These are phyloP conservation scores for Vigna unguiculata DNA, from an alignment of 306 rosid species.

Conservation along the genomic window DNA sequence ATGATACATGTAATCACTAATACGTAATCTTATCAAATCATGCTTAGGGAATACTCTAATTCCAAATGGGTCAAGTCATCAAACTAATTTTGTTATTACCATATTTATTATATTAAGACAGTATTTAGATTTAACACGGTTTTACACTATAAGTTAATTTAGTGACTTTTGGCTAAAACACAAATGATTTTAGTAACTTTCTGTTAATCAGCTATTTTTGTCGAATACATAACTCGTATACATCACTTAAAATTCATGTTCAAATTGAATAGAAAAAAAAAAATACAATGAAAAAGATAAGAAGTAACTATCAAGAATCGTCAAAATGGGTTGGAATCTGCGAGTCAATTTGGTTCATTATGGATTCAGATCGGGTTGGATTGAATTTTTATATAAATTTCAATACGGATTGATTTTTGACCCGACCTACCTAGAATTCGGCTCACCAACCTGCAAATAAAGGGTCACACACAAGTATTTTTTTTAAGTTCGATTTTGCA, in stretches of 20 bases:
- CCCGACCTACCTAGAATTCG: no score
- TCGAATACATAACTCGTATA: no score
- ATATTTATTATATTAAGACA: neutral
- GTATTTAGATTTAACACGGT: neutral
- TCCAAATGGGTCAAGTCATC: neutral
- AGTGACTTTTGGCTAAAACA: neutral
- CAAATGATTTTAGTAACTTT: neutral
- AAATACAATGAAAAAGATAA: neutral
- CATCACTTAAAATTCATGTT: neutral
- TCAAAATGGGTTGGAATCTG: no score
- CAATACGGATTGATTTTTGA: no score
- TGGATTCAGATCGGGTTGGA: no score
- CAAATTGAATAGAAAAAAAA: neutral
- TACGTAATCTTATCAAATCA: slow-evolving; percentile 23
- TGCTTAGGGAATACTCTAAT: slow-evolving; percentile 11
- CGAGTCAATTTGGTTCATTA: no score
- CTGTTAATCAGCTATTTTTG: neutral
- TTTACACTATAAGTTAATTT: neutral
- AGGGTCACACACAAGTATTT: no score
- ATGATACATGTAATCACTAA: slow-evolving; percentile 39
- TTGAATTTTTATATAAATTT: no score
- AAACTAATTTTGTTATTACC: neutral
- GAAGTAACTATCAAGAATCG: no score
- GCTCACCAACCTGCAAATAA: no score
- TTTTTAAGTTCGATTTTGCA: no score